Evolutionary conservation across 2,329 filamentous ascomycete genomes (phyloP), one percentile per base, ranked within the genome.

Genomic region (Xylaria arbuscula): DNA sequence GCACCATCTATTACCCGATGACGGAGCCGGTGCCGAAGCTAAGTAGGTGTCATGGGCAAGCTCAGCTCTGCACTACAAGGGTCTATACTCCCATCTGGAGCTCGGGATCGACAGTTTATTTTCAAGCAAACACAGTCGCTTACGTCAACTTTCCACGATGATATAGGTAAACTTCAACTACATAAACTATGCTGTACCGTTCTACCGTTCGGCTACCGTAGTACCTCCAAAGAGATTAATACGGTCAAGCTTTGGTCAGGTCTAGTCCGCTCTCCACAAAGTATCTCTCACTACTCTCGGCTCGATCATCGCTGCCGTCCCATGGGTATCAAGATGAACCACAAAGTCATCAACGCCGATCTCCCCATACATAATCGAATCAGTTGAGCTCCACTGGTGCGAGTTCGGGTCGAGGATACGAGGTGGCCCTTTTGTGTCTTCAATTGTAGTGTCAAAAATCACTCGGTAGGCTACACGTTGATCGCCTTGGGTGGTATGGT

Each of bases 321-420:
- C 59, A 53, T 69, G 54, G 15, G 47, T 32, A 47, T 63, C 65
- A 36, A 66, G 13, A 40, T 55, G 57, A 53, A 70, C 47, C 28
- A 68, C 61, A 47, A 70, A 70, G 38, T 65, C 68, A 34, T 68
- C 64, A n/a, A 65, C 53, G 9, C 34, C 54, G 53, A 62, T 60
- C 34, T 64, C 54, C 32, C 60, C 64, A 48, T 65, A 71, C 24
- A 62, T 40, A 17, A 50, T 42, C 34, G 53, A 40, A 51, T 71
- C 66, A 50, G 45, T 53, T 22, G 11, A 1, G 11, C 11, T 36
- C 67, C 60, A 67, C 45, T 64, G 36, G 13, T 22, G 19, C 32
- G 55, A 57, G 13, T 38, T 55, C 32, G 57, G 59, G 19, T 62
- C 38, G 15, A 64, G 36, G 42, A 69, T 59, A 47, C 56, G 66